A percentile compares a stretch with the other conserved stretches of the same genome.
These are phyloP conservation scores for Prunella vulgaris DNA, from an alignment of 257 asterid genomes.

Conservation along the genomic window DNA sequence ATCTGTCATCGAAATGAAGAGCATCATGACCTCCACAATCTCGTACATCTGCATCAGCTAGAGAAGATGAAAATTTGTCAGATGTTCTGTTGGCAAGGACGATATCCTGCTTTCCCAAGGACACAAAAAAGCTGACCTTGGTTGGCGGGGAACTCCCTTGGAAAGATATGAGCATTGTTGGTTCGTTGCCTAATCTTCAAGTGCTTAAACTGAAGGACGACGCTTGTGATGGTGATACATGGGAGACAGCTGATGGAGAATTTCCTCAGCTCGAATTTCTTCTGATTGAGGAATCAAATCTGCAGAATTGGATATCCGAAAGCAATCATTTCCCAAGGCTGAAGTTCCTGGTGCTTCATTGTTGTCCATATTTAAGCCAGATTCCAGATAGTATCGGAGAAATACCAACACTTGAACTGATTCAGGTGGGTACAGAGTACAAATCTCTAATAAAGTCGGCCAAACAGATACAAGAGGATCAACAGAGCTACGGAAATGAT, in stretches of 20 bases:
- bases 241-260: background rate
- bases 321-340: constrained; percentile 10
- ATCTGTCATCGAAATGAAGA: background rate
- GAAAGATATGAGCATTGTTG: no score
- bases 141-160: background rate
- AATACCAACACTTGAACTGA: background rate
- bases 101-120: background rate
- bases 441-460: background rate
- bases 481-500: background rate
- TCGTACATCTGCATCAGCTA: background rate
- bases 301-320: background rate
- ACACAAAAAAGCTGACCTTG: constrained; percentile 1
- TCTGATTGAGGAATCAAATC: background rate
- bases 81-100: background rate
- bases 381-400: constrained; percentile 7
- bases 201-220: constrained; percentile 3
- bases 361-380: background rate
- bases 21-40: background rate
- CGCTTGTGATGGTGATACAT: background rate
- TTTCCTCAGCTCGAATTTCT: constrained; percentile 3
- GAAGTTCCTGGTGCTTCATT: background rate
- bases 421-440: background rate
- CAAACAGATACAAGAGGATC: background rate
- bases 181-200: constrained; percentile 12
- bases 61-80: background rate